Evolutionary conservation across 345 rosid species (phyloP).

Genomic region (Hypericum perforatum): DNA sequence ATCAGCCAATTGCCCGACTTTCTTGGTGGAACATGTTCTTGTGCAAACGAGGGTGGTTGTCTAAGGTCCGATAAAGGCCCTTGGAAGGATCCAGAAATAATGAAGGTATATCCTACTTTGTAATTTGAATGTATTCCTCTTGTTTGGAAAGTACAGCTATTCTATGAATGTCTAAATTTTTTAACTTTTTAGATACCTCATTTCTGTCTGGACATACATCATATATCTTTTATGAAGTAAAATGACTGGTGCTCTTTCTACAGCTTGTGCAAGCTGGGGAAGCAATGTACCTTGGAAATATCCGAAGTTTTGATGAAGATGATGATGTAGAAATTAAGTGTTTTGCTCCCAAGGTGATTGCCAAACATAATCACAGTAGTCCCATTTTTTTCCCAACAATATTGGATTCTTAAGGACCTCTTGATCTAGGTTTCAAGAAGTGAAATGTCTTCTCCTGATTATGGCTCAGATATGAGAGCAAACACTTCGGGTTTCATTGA

Average conservation of each 20-base stretch:
- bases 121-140: not conserved
- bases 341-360: constrained; percentile 45
- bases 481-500: constrained; percentile 22
- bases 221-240: constrained; percentile 8
- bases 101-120: constrained; percentile 48
- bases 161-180: constrained; percentile 5
- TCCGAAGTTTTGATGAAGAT: constrained; percentile 33
- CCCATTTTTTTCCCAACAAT: constrained; percentile 11
- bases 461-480: constrained; percentile 21
- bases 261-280: constrained; percentile 64
- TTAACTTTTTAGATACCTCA: not conserved
- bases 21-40: constrained; percentile 86
- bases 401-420: constrained; percentile 4
- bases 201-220: not conserved
- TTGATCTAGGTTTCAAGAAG: constrained; percentile 27
- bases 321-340: constrained; percentile 44
- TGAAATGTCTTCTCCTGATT: constrained; percentile 23
- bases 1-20: constrained; percentile 88
- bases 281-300: constrained; percentile 43
- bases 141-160: not conserved
- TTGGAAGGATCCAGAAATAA: constrained; percentile 77
- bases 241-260: constrained; percentile 15
- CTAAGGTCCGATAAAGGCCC: constrained; percentile 80
- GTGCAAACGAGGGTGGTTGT: constrained; percentile 77
- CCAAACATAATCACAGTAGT: constrained; percentile 5